Evolutionary conservation across 1,284 basidiomycete species (phyloP).

Genomic region (Cryptococcus sp.): DNA sequence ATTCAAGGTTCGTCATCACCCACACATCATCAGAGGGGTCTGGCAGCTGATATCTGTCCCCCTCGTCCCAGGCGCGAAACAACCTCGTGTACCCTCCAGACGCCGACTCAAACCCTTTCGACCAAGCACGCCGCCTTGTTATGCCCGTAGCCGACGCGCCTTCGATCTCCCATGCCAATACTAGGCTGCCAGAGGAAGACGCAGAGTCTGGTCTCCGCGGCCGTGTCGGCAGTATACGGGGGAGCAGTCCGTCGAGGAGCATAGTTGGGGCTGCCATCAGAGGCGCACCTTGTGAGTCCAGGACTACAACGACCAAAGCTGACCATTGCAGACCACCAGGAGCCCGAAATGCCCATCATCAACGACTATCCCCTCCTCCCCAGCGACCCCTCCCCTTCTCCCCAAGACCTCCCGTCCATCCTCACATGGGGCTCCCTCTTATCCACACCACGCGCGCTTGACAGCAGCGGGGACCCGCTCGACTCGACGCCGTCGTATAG

Average conservation of each 20-base stretch:
- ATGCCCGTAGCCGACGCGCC: slow-evolving; percentile 54
- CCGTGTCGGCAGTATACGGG: slow-evolving; percentile 53
- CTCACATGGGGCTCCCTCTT: slow-evolving; percentile 91
- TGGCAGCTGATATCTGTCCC: slow-evolving; percentile 12
- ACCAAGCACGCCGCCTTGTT: slow-evolving; percentile 36
- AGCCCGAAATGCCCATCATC: slow-evolving; percentile 51
- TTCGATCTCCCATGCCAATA: slow-evolving; percentile 70
- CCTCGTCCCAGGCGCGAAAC: slow-evolving; percentile 69
- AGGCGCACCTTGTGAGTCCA: slow-evolving; percentile 56
- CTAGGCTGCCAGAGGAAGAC: slow-evolving; percentile 67
- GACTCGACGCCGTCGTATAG: slow-evolving; percentile 61
- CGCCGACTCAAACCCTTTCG: slow-evolving; percentile 81
- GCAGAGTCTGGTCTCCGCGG: slow-evolving; percentile 44
- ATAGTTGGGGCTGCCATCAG: slow-evolving; percentile 82
- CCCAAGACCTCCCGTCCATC: slow-evolving; percentile 76
- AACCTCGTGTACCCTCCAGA: slow-evolving; percentile 73
- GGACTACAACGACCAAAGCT: neutral
- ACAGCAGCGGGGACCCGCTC: slow-evolving; percentile 56
- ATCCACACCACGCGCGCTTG: slow-evolving; percentile 78
- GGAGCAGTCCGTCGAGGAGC: slow-evolving; percentile 81
- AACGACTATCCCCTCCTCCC: slow-evolving; percentile 69
- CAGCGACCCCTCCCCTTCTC: slow-evolving; percentile 78
- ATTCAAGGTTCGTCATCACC: slow-evolving; percentile 65
- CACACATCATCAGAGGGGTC: neutral
- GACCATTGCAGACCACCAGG: slow-evolving; percentile 18